Evolutionary conservation across 2,329 filamentous ascomycete genomes (phyloP).

Genomic region (Aspergillus carbonarius): DNA sequence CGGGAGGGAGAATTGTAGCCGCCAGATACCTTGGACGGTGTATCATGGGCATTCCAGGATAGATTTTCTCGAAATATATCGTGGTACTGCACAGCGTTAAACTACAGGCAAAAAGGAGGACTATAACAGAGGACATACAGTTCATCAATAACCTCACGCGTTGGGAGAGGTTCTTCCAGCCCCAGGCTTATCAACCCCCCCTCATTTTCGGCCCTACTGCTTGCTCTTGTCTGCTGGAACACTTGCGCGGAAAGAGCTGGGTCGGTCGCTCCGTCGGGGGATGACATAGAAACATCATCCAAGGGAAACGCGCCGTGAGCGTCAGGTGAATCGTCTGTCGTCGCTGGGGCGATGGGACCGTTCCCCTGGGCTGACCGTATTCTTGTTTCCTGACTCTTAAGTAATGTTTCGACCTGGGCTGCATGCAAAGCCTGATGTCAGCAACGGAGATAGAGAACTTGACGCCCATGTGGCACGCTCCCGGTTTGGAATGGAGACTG

Average conservation of each 20-base stretch:
- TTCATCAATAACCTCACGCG: constrained; percentile 79
- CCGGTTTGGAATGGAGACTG: neutral
- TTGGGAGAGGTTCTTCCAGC: constrained; percentile 76
- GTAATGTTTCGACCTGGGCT: constrained; percentile 91
- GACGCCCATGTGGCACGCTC: neutral
- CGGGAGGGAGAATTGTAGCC: constrained; percentile 84
- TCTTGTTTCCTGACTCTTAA: constrained; percentile 72
- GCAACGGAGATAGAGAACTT: neutral
- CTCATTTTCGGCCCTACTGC: constrained; percentile 52
- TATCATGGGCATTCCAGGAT: constrained; percentile 82
- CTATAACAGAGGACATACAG: constrained; percentile 53
- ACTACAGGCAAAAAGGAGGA: neutral
- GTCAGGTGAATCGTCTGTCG: constrained; percentile 29
- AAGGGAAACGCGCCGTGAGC: constrained; percentile 25
- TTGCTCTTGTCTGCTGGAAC: neutral
- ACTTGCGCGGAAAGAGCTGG: constrained; percentile 15
- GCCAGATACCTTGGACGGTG: constrained; percentile 85
- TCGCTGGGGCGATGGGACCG: constrained; percentile 21
- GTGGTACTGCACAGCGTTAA: constrained; percentile 59
- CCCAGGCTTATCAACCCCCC: constrained; percentile 87
- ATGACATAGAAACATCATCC: constrained; percentile 22
- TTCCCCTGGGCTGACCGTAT: constrained; percentile 28
- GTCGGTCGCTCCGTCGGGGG: constrained; percentile 27
- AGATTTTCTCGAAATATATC: constrained; percentile 87
- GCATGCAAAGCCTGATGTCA: constrained; percentile 17